These are phyloP conservation scores for Malus domestica DNA, from an alignment of 306 rosid genomes.

Conservation along the genomic window DNA sequence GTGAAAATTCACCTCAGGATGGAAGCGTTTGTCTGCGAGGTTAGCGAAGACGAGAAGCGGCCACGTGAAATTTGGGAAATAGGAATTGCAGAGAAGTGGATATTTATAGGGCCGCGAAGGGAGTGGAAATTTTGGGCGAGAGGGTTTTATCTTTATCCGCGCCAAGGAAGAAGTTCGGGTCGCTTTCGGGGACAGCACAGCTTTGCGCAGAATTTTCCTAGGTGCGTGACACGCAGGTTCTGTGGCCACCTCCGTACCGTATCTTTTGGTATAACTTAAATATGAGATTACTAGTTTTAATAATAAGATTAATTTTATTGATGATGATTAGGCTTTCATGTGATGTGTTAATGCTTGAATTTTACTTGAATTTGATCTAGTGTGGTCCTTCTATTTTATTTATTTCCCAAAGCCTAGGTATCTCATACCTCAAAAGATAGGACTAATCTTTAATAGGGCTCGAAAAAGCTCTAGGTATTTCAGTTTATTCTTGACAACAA, in stretches of 20 bases:
- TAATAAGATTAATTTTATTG: no score
- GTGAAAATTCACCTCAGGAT: neutral
- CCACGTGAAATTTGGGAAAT: neutral
- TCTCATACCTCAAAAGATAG: no score
- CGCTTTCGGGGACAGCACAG: neutral
- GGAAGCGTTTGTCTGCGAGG: neutral
- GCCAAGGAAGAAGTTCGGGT: neutral
- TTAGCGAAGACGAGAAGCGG: neutral
- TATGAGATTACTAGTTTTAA: no score
- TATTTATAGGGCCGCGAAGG: neutral
- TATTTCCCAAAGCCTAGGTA: no score
- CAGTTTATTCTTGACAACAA: no score
- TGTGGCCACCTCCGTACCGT: neutral
- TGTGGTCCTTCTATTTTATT: no score
- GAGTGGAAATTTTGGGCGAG: neutral
- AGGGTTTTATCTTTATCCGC: neutral
- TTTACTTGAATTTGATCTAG: no score
- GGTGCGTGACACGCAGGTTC: neutral
- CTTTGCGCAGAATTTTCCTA: neutral
- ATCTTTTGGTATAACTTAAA: no score
- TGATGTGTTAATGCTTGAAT: no score
- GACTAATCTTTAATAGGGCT: no score
- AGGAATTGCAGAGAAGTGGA: neutral
- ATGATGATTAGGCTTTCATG: neutral
- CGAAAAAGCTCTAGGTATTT: no score